Percentiles rank a stretch among this genome's conserved stretches.
These are phyloP conservation scores for Entrophospora sp. DNA, from an alignment of 192 early-diverging fungal species.

Conservation along the genomic window DNA sequence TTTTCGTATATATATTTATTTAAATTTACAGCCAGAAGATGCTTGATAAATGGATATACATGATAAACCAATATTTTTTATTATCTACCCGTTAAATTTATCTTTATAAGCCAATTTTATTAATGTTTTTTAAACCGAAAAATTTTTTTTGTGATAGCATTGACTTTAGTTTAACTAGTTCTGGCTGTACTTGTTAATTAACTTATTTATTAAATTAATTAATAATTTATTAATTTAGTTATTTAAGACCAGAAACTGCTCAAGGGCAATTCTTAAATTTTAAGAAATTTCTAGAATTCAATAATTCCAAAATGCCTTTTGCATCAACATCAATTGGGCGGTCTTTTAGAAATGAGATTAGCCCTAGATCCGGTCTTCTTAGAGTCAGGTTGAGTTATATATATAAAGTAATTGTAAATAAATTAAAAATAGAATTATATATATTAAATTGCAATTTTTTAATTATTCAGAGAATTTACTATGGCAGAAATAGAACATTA, in stretches of 20 bases:
- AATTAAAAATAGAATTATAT: too few species aligned
- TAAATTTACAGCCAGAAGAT: too few species aligned
- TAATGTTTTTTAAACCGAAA: too few species aligned
- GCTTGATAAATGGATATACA: too few species aligned
- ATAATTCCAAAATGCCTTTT: slow-evolving; percentile 98
- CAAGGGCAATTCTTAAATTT: slow-evolving; percentile 99
- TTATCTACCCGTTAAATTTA: too few species aligned
- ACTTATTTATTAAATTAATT: too few species aligned
- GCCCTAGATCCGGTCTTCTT: slow-evolving; percentile 87
- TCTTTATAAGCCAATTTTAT: too few species aligned
- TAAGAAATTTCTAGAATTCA: slow-evolving; percentile 91
- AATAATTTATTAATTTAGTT: slow-evolving; percentile 42
- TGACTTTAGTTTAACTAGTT: too few species aligned
- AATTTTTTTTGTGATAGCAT: too few species aligned
- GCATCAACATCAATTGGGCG: slow-evolving; percentile 97
- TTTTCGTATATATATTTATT: not conserved
- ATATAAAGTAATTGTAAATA: too few species aligned
- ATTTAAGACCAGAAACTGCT: slow-evolving; percentile 97
- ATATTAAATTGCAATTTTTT: not conserved
- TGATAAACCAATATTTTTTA: too few species aligned
- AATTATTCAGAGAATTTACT: slow-evolving; percentile 72
- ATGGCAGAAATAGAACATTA: slow-evolving; percentile 99
- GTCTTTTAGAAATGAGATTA: slow-evolving; percentile 98
- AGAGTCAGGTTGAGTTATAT: slow-evolving; percentile 72
- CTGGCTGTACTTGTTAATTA: too few species aligned